Evolutionary conservation across 1,284 basidiomycete species (phyloP).

Genomic region (Amylostereum areolatum): DNA sequence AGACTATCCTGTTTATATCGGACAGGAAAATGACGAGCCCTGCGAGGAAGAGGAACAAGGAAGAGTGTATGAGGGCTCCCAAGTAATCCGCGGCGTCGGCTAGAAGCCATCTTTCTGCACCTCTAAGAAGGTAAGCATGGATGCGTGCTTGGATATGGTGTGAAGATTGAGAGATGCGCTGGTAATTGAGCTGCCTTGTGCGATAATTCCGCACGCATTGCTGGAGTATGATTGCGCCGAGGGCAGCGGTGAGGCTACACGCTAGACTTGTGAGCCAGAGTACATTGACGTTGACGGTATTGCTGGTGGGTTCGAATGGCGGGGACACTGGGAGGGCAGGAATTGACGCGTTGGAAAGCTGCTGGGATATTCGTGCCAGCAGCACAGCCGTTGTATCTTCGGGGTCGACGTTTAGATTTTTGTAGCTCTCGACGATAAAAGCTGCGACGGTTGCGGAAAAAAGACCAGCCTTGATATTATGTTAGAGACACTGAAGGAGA

Average conservation of each 20-base stretch:
- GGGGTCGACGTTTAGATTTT: background rate
- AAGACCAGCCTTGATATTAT: background rate
- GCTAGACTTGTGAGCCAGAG: background rate
- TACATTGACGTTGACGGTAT: background rate
- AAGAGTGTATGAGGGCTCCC: background rate
- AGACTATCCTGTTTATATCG: background rate
- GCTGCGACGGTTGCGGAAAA: background rate
- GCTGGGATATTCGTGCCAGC: background rate
- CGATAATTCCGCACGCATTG: background rate
- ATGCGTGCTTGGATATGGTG: constrained; percentile 14
- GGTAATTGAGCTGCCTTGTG: constrained; percentile 31
- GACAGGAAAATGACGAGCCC: background rate
- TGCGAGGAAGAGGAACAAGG: background rate
- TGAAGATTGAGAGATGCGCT: constrained; percentile 34
- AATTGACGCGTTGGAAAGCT: background rate
- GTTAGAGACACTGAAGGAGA: background rate
- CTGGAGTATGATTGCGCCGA: background rate
- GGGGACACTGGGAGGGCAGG: background rate
- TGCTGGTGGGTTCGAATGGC: background rate
- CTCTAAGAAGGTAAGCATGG: background rate
- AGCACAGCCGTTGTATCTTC: background rate
- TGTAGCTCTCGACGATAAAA: background rate
- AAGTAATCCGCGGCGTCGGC: background rate
- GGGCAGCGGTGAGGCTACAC: background rate
- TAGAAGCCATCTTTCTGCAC: background rate